Evolutionary conservation across 2,329 filamentous ascomycete genomes (phyloP), one percentile per base, ranked within the genome.

Genomic region (Talaromyces amestolkiae): DNA sequence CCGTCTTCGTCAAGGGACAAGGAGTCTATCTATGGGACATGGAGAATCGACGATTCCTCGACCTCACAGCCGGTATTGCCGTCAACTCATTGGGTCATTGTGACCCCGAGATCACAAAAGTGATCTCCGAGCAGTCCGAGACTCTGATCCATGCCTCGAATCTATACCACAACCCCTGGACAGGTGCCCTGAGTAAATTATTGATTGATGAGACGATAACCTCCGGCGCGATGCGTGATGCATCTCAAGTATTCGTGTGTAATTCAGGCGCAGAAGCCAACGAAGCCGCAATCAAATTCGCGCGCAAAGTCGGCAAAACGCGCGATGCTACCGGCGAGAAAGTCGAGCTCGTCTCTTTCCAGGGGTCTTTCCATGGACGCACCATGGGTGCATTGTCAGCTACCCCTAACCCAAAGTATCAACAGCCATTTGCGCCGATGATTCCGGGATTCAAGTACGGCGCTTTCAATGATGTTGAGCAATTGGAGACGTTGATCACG

Each of bases 261-360:
- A 99, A 99, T 81, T 97, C 93, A 3, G 95, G 95, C 66, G 92
- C 91, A 67, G 95, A 99, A 81, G 95, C 95, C 75, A 99, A 99
- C 78, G 95, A 99, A 81, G 95, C 94, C 1, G 95, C 94, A 41
- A 91, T 99, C 77, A 99, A 99, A 79, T 98, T 99, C 73, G 91
- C 94, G 22, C 87, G 95, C 72, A 99, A 99, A 80, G 89, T 90
- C 24, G 93, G 93, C 72, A 94, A 94, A 78, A 82, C 87, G 10
- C 72, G 89, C 33, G 89, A 93, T 69, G 87, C 90, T 0, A 87
- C 87, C 0, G 89, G 91, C 58, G 79, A 78, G 22, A 97, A 98
- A 81, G 79, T 87, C 71, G 93, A 97, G 73, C 81, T 99, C 58
- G 91, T 98, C 61, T 96, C 92, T 17, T 99, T 98, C 83, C 82